These are phyloP conservation scores for Fusarium sp. DNA, from an alignment of 2,329 filamentous ascomycete genomes.

Conservation along the genomic window DNA sequence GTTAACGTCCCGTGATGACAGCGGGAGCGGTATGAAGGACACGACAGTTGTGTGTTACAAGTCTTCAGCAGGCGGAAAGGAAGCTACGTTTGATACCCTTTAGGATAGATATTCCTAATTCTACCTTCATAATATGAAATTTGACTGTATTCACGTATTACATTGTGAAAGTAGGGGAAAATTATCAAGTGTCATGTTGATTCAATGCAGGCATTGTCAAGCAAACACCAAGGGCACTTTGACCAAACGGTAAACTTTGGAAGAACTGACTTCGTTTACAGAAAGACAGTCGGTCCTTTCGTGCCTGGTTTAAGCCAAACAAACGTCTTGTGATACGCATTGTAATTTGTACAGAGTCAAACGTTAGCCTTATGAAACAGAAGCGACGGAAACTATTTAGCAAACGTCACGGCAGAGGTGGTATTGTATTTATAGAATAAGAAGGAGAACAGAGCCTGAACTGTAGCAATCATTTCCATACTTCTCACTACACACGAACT, in stretches of 20 bases:
- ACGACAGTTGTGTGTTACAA: constrained; percentile 11
- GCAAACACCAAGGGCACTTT: background rate
- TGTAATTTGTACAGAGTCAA: background rate
- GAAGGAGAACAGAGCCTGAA: background rate
- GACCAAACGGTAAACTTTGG: background rate
- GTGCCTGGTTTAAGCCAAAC: background rate
- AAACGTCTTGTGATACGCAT: constrained; percentile 20
- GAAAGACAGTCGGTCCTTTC: constrained; percentile 27
- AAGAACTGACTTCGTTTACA: background rate
- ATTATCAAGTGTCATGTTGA: background rate
- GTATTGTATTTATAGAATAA: background rate
- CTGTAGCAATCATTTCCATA: background rate
- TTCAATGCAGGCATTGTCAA: background rate
- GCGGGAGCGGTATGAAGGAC: constrained; percentile 11
- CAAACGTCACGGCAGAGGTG: background rate
- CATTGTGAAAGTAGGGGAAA: background rate
- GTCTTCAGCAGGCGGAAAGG: background rate
- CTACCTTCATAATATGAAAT: background rate
- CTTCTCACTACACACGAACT: background rate
- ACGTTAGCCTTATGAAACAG: constrained; percentile 24
- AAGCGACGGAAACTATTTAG: background rate
- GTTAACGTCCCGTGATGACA: constrained; percentile 32
- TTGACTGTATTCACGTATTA: background rate
- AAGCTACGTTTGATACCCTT: constrained; percentile 40
- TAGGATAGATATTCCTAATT: constrained; percentile 15